Evolutionary conservation across 163 green algal species (phyloP), one percentile per base, ranked within the genome.

Genomic region (Prototheca wickerhamii): DNA sequence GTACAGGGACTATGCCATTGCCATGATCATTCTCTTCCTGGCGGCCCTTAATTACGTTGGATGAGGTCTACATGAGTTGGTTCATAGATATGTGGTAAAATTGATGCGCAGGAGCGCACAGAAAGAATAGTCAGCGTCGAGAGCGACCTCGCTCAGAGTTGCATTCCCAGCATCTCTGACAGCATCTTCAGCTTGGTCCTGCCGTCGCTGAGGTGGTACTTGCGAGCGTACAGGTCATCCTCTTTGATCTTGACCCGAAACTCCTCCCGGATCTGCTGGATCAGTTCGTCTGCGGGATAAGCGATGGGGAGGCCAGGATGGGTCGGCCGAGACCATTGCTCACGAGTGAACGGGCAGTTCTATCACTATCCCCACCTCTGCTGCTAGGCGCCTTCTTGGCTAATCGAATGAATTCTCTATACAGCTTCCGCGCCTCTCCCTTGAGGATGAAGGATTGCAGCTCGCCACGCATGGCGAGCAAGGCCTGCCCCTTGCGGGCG

Each of bases 1-100:
- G 18, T 92, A 89, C 74, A 82, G 80, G 29, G 88, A 94, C 63
- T 95, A 90, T 56, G 77, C 84, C 28, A 57, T 95, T 0, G 85
- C 82, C 25, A 87, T 84, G 67, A 61, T 80, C 30, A 70, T 88
- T 23, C 71, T 95, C 2, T 82, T 88, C 56, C 56, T 92, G 3
- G 68, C 84, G 25, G 73, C 80, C 1, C 85, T 72, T 67, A 92
- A 92, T 65, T 91, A 87, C 67, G 83, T 91, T 34, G 86, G 86
- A 15, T 92, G 57, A 77, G 35, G 44, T 15, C 10, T 44, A 15
- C 37, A 10, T 44, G 37, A 15, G 15, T 44, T 44, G 37, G 10
- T 1, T 15, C 12, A 10, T 15, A 15, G 40, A 10, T 10, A 10
- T 49, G 40, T 49, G 12, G 15, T 15, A 49, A 49, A 10, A 49